phyloP scores from a whole-genome alignment of 1,284 basidiomycete genomes.

The Puccinia novopanici region DNA sequence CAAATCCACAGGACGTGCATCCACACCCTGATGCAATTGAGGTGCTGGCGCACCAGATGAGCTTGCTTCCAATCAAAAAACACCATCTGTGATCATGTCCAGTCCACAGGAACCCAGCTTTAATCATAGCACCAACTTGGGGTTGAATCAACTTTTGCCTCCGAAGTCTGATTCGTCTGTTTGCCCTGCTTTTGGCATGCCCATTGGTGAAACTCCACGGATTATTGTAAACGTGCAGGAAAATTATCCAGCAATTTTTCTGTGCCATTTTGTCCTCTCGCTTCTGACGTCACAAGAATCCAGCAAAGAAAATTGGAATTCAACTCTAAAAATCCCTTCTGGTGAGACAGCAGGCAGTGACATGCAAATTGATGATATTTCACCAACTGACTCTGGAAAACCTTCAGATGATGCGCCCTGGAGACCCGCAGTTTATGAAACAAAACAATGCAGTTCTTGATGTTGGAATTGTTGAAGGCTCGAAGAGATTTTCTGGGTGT shows the following conservation, averaged over 20 bases:
- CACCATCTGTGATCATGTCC: constrained; percentile 39
- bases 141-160: neutral
- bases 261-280: neutral
- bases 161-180: neutral
- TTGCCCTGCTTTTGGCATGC: too few species aligned
- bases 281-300: constrained; percentile 25
- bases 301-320: neutral
- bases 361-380: constrained; percentile 49
- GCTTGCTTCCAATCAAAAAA: constrained; percentile 9
- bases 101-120: constrained; percentile 33
- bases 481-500: too few species aligned
- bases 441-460: too few species aligned
- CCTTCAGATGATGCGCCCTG: constrained; percentile 56
- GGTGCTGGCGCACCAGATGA: constrained; percentile 23
- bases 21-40: neutral
- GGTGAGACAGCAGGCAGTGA: constrained; percentile 19
- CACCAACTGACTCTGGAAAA: constrained; percentile 56
- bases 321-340: constrained; percentile 29
- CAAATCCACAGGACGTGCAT: constrained; percentile 8
- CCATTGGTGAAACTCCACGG: too few species aligned
- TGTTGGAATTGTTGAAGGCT: too few species aligned
- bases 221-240: constrained; percentile 34
- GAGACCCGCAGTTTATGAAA: too few species aligned
- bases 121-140: neutral
- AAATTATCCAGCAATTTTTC: constrained; percentile 7